Evolutionary conservation across 129 eudicot species (phyloP), one percentile per base, ranked within the genome.

Genomic region (Arctium minus): DNA sequence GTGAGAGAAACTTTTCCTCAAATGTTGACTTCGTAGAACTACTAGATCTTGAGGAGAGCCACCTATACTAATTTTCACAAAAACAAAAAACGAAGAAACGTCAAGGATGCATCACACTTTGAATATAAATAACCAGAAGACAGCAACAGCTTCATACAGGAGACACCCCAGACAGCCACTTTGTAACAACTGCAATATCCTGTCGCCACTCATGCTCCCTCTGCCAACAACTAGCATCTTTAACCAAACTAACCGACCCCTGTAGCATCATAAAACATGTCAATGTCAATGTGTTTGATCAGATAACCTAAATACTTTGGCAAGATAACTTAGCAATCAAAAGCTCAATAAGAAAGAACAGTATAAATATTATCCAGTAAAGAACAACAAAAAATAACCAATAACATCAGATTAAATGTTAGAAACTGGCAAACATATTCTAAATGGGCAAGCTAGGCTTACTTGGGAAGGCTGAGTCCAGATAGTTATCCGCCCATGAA

Each of bases 111-210:
- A 73, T 36, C 81, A 60, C 31, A 38, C 6, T 69, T 40, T 2
- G 31, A 70, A 72, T 56, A 36, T 10, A 73, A 87, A 65, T 17
- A 60, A 27, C 53, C 27, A 82, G 18, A 85, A 70, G 48, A 77
- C 71, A 53, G 75, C 74, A 85, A 82, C 39, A 85, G 75, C 40
- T 70, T 73, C 94, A 71, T 89, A 96, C 99, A 81, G 97, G 95
- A 85, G 99, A 91, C 69, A 87, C 89, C 75, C 99, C 99, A n/a
- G 99, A 93, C 10, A 96, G 88, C 99, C 99, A 96, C 85, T 96
- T 96, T 40, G 99, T 96, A 80, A 90, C 93, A 85, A 96, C 99
- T 81, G 99, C 99, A 75, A 93, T 91, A 89, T 96, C 99, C 84
- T 96, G 99, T 64, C 98, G 91, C 99, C 99, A 93, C 74, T 96